These are phyloP conservation scores for Ustilago bromivora DNA, from an alignment of 1,284 basidiomycete species.

Conservation along the genomic window DNA sequence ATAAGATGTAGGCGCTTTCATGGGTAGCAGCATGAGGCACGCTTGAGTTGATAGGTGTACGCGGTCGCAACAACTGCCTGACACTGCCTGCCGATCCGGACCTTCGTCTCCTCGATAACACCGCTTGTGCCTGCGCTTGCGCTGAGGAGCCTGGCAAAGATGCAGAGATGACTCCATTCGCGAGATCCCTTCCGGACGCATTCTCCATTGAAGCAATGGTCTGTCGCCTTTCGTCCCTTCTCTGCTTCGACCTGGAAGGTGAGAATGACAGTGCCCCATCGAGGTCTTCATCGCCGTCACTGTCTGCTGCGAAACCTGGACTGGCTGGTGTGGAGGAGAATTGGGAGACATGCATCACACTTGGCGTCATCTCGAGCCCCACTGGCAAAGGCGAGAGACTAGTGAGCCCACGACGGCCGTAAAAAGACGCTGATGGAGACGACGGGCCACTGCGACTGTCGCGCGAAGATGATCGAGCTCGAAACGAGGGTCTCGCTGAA, in stretches of 20 bases:
- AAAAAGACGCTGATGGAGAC: constrained; percentile 48
- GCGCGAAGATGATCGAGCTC: constrained; percentile 35
- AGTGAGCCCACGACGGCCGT: constrained; percentile 42
- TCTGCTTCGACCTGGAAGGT: constrained; percentile 34
- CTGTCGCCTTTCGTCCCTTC: constrained; percentile 35
- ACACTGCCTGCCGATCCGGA: constrained; percentile 38
- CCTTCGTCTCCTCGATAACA: constrained; percentile 18
- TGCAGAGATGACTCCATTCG: background rate
- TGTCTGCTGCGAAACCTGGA: constrained; percentile 42
- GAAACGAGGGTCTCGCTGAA: constrained; percentile 17
- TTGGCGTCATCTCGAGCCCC: constrained; percentile 47
- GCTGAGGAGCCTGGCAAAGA: constrained; percentile 18
- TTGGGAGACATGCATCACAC: constrained; percentile 20
- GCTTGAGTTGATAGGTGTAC: constrained; percentile 24
- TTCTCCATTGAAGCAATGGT: constrained; percentile 14
- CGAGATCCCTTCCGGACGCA: background rate
- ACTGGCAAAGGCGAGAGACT: constrained; percentile 43
- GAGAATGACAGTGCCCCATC: constrained; percentile 40
- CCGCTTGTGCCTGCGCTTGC: constrained; percentile 29
- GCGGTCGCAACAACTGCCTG: constrained; percentile 32
- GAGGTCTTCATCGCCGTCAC: constrained; percentile 38
- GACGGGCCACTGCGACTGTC: constrained; percentile 50
- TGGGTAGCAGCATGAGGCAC: background rate
- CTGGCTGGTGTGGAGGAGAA: constrained; percentile 34
- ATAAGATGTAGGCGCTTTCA: background rate